Conservation (phyloP, 768 basidiomycete species). For the Fomitopsis serialis region DNA sequence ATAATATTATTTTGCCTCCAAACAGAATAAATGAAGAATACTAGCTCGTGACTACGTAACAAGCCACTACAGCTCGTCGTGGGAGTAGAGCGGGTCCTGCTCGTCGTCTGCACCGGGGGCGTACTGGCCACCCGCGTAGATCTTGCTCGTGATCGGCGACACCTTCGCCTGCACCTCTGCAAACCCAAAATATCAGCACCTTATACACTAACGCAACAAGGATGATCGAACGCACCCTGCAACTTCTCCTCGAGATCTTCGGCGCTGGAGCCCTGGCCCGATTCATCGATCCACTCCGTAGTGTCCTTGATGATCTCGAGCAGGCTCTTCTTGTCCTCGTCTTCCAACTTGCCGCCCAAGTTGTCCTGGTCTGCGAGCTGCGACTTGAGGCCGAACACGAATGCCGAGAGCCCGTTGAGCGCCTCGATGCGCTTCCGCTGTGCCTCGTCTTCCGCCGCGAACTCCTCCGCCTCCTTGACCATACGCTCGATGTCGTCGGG, state of each 20-base stretch:
- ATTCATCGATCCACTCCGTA: constrained; percentile 89
- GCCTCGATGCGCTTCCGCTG: constrained; percentile 83
- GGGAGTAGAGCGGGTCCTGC: constrained; percentile 33
- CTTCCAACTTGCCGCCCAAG: constrained; percentile 81
- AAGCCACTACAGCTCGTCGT: constrained; percentile 36
- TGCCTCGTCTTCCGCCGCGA: constrained; percentile 71
- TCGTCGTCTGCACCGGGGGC: constrained; percentile 28
- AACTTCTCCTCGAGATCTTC: constrained; percentile 95
- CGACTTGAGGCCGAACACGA: constrained; percentile 83
- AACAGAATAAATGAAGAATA: background rate
- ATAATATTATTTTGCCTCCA: constrained; percentile 1
- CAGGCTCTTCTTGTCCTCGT: constrained; percentile 83
- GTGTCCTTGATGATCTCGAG: constrained; percentile 81
- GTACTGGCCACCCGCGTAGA: constrained; percentile 42
- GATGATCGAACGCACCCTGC: constrained; percentile 31
- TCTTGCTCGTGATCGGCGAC: constrained; percentile 82
- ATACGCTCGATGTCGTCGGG: constrained; percentile 83
- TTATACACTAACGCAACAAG: constrained; percentile 41
- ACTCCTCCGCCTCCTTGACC: constrained; percentile 92
- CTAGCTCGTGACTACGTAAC: background rate
- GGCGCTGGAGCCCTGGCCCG: constrained; percentile 67
- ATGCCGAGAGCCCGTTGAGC: constrained; percentile 75
- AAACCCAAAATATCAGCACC: constrained; percentile 7
- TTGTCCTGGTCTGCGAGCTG: constrained; percentile 87
- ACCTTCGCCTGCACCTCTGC: constrained; percentile 64